Conservation (phyloP, 2,329 filamentous ascomycete species). For the Aureobasidium sp. region DNA sequence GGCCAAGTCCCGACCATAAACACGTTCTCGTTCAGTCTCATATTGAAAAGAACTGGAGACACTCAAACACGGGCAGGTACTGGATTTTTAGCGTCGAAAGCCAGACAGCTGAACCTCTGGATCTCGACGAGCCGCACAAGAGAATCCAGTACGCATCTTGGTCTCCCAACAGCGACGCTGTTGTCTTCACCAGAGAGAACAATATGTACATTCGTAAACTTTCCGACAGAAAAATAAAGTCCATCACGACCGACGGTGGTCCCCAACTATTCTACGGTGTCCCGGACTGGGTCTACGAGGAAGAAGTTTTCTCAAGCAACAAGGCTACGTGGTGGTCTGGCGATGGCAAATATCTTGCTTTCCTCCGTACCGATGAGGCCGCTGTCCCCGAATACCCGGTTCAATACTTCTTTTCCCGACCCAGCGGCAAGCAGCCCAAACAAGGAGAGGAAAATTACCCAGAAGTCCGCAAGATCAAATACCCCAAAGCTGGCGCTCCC, state of each 20-base stretch:
- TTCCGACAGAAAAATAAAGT: slow-evolving; percentile 52
- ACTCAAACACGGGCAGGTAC: slow-evolving; percentile 80
- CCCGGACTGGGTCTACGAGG: slow-evolving; percentile 95
- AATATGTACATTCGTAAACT: slow-evolving; percentile 77
- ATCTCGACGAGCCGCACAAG: slow-evolving; percentile 58
- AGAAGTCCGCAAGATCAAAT: slow-evolving; percentile 87
- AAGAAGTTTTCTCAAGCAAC: slow-evolving; percentile 72
- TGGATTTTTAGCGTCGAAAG: slow-evolving; percentile 87
- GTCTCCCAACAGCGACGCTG: slow-evolving; percentile 78
- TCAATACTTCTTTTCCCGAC: slow-evolving; percentile 84
- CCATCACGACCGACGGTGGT: slow-evolving; percentile 82
- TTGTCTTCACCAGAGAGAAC: slow-evolving; percentile 87
- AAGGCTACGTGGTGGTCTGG: slow-evolving; percentile 93
- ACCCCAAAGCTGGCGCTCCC: slow-evolving; percentile 88
- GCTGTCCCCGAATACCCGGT: slow-evolving; percentile 85
- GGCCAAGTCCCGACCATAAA: slow-evolving; percentile 75
- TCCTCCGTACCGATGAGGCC: slow-evolving; percentile 89
- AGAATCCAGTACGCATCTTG: slow-evolving; percentile 79
- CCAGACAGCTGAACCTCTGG: slow-evolving; percentile 69
- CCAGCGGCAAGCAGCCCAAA: slow-evolving; percentile 63
- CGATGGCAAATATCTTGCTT: slow-evolving; percentile 83
- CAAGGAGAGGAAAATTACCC: slow-evolving; percentile 81
- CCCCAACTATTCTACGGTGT: slow-evolving; percentile 88
- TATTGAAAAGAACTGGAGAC: slow-evolving; percentile 71
- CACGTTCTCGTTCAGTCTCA: slow-evolving; percentile 79